These are phyloP conservation scores for Eucalyptus dawsonii DNA, from an alignment of 345 rosid species.

Conservation along the genomic window DNA sequence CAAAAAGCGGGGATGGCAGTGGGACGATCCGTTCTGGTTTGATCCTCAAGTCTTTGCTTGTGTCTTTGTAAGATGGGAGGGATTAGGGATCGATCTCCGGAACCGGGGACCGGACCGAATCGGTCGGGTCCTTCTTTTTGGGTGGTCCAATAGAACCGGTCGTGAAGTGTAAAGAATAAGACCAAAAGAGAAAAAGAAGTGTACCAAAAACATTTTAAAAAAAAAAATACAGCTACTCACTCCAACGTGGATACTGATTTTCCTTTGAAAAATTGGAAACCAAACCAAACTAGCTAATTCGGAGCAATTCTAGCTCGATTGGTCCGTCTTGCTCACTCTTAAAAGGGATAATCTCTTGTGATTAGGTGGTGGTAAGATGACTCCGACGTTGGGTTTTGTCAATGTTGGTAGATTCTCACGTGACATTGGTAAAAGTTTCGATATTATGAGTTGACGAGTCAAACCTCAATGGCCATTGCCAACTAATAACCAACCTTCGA, in stretches of 20 bases:
- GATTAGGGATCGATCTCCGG: not conserved
- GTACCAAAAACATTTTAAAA: rapidly evolving
- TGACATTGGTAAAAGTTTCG: not conserved
- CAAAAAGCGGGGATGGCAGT: not conserved
- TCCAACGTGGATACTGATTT: too few relatives aligned
- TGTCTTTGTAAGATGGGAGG: not conserved
- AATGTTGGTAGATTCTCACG: not conserved
- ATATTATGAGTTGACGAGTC: not conserved
- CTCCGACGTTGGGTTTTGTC: not conserved
- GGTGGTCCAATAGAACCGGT: too few relatives aligned
- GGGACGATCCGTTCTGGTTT: not conserved
- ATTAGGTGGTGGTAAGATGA: not conserved
- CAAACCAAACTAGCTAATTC: too few relatives aligned
- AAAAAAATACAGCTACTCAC: too few relatives aligned
- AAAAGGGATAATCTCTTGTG: not conserved
- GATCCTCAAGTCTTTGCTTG: not conserved
- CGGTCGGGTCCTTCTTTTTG: too few relatives aligned
- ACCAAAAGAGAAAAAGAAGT: too few relatives aligned
- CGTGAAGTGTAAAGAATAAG: too few relatives aligned
- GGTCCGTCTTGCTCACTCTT: not conserved
- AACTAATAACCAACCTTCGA: too few relatives aligned
- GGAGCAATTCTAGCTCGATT: not conserved
- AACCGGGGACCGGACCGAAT: too few relatives aligned
- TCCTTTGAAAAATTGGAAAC: rapidly evolving
- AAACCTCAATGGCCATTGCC: rapidly evolving